phyloP scores from a whole-genome alignment of 345 rosid genomes.

The Sonneratia alba region DNA sequence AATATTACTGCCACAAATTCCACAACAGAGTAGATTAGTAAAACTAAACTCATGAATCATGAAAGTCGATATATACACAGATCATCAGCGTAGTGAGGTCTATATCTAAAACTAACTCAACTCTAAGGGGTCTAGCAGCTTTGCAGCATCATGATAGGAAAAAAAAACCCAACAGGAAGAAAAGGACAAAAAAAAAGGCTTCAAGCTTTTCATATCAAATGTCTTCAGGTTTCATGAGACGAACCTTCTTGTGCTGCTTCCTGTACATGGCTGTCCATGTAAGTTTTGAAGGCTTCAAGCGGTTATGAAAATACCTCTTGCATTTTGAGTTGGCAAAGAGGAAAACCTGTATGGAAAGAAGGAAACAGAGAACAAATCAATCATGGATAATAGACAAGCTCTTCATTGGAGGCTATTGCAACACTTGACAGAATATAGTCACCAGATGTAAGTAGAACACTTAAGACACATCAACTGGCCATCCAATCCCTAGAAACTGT shows the following conservation, averaged over 20 bases:
- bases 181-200: not conserved
- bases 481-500: not conserved
- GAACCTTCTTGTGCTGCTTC: slow-evolving; percentile 69
- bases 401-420: not conserved
- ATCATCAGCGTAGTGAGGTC: not conserved
- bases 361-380: not conserved
- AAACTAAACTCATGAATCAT: not conserved
- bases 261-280: slow-evolving; percentile 73
- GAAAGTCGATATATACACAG: not conserved
- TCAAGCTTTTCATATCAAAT: not conserved
- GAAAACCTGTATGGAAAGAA: slow-evolving; percentile 45
- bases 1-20: too few relatives aligned
- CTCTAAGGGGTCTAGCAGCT: not conserved
- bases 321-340: slow-evolving; percentile 84
- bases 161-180: not conserved
- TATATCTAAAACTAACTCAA: not conserved
- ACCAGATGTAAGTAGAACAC: not conserved
- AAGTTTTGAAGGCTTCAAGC: slow-evolving; percentile 88
- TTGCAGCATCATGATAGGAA: not conserved
- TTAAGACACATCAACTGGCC: not conserved
- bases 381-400: not conserved
- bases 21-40: too few relatives aligned
- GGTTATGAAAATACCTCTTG: slow-evolving; percentile 89
- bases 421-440: not conserved
- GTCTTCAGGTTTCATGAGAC: not conserved